Base-by-base conservation (phyloP, 2,329 filamentous ascomycete species). In the Alternaria novae-zelandiae region DNA sequence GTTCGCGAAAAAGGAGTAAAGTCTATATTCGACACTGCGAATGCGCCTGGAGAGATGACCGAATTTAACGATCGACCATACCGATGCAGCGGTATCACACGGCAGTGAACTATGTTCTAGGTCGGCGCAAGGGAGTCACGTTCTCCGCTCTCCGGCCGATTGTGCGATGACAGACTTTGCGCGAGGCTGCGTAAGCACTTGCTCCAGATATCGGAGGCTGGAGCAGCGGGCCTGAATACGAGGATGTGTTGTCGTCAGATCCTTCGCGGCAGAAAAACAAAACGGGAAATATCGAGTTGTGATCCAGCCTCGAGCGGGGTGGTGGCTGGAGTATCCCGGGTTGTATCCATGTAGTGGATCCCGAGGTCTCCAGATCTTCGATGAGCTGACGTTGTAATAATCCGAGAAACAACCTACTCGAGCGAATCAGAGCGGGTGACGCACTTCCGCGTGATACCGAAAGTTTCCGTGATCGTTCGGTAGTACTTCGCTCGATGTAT, bases 201-300 rank as follows among this genome's bases (percentile, higher is more conserved):
- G 20, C 28, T 30, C 43, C 45, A 53, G 21, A 26, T 45, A 17
- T 36, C 43, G 46, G 23, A 51, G 43, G 26, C 46, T 58, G 30
- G 26, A 58, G 41, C 10, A 50, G 21, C 26, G 46, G 30, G 49
- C 26, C 15, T 28, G 50, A 47, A 57, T 53, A 23, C 54, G 56
- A 63, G 28, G 54, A 58, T 58, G 44, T 26, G 57, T 59, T 59
- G 54, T 61, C 47, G 36, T 54, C 21, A 58, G 45, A 59, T 59
- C 32, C 46, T 59, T 63, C 26, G 46, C 43, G 51, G 11, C 30
- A 44, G 28, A 41, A 56, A 32, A 60, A 45, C 32, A 61, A 46
- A 23, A 45, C 44, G 41, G 60, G 15, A 36, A 59, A 45, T 46
- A 25, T 57, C 25, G 25, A 26, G 49, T 50, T 47, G 30, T 41